Percentiles rank a stretch among this genome's conserved stretches.
These are phyloP conservation scores for Orbilia blumenaviensis DNA, from an alignment of 2,329 filamentous ascomycete species.

Conservation along the genomic window DNA sequence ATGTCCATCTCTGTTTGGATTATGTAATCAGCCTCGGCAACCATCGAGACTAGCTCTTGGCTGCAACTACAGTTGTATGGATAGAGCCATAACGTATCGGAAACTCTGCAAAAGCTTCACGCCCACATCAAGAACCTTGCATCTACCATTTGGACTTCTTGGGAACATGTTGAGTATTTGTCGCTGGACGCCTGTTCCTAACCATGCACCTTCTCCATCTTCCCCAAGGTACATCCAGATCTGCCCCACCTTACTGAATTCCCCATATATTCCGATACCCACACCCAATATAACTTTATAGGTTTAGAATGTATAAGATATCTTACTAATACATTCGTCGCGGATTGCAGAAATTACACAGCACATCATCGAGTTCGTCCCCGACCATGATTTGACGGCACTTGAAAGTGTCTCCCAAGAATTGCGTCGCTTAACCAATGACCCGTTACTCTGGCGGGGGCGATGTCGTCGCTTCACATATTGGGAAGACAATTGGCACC, in stretches of 20 bases:
- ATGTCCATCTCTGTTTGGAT: neutral
- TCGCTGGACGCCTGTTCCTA: neutral
- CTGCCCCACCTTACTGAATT: neutral
- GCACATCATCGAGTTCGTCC: conserved; percentile 74
- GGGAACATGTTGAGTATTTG: neutral
- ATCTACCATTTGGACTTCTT: neutral
- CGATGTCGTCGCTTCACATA: conserved; percentile 78
- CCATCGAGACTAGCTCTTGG: too few relatives aligned
- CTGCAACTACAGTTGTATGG: too few relatives aligned
- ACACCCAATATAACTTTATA: neutral
- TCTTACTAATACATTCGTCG: conserved; percentile 32
- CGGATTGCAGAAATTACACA: conserved; percentile 90
- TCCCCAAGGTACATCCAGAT: conserved; percentile 34
- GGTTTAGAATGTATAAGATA: too few relatives aligned
- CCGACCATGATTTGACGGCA: conserved; percentile 65
- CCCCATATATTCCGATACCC: neutral
- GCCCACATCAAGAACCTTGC: neutral
- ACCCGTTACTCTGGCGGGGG: conserved; percentile 80
- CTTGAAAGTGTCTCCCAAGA: conserved; percentile 71
- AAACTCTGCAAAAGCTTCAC: neutral
- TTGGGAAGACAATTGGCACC: conserved; percentile 69
- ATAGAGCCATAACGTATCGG: too few relatives aligned
- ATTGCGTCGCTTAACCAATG: conserved; percentile 72
- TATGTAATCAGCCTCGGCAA: neutral
- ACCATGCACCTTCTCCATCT: conserved; percentile 40